Percentiles rank a stretch among this genome's conserved stretches.
Conservation (phyloP, 176 grass and related monocot species). For the Dendrocalamus sinicus region DNA sequence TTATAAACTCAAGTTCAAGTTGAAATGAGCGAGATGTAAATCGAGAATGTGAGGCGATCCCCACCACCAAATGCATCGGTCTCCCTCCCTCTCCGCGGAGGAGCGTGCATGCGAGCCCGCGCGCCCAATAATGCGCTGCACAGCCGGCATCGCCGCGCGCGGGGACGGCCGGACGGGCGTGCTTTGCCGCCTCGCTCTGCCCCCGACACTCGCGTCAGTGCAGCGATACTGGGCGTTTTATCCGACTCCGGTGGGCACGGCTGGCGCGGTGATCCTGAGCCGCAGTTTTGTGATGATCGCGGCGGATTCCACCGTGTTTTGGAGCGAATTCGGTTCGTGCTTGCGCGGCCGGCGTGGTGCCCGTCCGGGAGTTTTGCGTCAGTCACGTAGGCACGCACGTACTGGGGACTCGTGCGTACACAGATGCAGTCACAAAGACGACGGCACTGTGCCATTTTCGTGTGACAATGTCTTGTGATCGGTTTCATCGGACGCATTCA, state of each 20-base stretch:
- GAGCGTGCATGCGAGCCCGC: not conserved
- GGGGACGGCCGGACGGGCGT: too few relatives aligned
- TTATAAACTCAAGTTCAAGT: too few relatives aligned
- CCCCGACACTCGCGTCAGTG: not conserved
- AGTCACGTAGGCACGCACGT: not conserved
- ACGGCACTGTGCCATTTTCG: not conserved
- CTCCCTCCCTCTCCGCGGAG: not conserved
- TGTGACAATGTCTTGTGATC: not conserved
- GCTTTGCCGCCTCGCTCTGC: not conserved
- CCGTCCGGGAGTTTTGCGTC: not conserved
- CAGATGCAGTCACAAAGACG: not conserved
- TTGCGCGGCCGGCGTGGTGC: not conserved
- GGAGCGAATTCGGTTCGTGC: not conserved
- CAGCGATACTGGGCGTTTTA: not conserved
- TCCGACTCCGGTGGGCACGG: too few relatives aligned
- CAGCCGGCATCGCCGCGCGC: not conserved
- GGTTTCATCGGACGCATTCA: not conserved
- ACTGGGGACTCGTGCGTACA: not conserved
- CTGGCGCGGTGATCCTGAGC: not conserved
- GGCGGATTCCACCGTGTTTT: conserved; percentile 12
- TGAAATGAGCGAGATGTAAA: too few relatives aligned
- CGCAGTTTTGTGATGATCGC: not conserved
- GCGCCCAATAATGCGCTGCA: not conserved
- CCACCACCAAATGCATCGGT: not conserved
- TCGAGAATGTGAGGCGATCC: not conserved